A percentile compares a stretch with the other conserved stretches of the same genome.
phyloP scores from a whole-genome alignment of 1,139 yeast genomes.

The Chernovozyma aurita region DNA sequence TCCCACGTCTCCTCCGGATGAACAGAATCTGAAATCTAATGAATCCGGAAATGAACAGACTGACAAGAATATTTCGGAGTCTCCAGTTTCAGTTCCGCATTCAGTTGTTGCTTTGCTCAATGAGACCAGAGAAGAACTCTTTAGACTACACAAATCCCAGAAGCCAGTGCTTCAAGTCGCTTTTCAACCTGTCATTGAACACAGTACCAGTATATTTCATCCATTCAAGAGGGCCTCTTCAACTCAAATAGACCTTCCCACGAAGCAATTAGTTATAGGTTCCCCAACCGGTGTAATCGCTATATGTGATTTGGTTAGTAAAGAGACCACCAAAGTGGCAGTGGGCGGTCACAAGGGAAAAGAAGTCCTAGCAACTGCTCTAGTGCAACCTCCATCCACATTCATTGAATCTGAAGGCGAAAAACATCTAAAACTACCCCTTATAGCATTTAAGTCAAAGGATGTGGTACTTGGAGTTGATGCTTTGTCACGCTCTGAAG shows the following conservation, averaged over 20 bases:
- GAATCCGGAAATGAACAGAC: not conserved
- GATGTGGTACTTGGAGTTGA: conserved; percentile 12
- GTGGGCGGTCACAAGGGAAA: conserved; percentile 2
- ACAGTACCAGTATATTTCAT: conserved; percentile 3
- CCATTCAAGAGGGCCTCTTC: conserved; percentile 15
- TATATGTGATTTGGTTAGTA: conserved; percentile 11
- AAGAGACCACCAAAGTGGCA: not conserved
- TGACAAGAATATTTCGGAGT: not conserved
- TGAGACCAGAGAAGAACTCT: conserved; percentile 34
- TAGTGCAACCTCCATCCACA: not conserved
- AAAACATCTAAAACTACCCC: conserved; percentile 11
- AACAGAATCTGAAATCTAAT: not conserved
- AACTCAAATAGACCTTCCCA: conserved; percentile 10
- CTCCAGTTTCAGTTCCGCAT: not conserved
- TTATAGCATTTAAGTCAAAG: conserved; percentile 3
- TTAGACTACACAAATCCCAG: conserved; percentile 38
- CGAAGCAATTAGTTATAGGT: conserved; percentile 15
- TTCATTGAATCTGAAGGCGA: not conserved
- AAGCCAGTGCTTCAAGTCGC: conserved; percentile 20
- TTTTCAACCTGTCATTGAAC: not conserved
- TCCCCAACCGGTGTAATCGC: conserved; percentile 22
- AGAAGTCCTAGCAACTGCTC: conserved; percentile 2
- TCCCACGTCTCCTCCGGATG: conserved; percentile 1
- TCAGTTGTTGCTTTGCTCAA: conserved; percentile 15
- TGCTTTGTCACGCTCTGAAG: not conserved